Evolutionary conservation across 495 filamentous ascomycete genomes (phyloP).

Genomic region (Penicillium nucicola): DNA sequence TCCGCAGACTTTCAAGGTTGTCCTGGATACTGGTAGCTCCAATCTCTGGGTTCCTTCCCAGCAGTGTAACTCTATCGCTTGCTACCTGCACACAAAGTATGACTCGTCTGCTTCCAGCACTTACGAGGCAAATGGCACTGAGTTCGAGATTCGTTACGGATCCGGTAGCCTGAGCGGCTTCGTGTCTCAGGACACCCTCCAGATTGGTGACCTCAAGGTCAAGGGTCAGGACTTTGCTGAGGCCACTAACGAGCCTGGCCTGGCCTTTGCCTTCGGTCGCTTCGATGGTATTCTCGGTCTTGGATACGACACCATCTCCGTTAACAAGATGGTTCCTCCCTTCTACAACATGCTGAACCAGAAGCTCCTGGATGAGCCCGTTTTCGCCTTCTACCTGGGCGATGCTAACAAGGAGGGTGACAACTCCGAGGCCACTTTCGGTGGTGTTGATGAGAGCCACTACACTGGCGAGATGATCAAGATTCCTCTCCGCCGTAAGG

Average conservation of each 20-base stretch:
- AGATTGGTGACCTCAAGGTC: conserved; percentile 85
- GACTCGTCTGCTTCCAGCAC: conserved; percentile 85
- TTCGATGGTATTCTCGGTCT: conserved; percentile 98
- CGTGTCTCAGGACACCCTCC: conserved; percentile 79
- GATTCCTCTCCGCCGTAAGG: conserved; percentile 94
- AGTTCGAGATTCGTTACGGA: conserved; percentile 93
- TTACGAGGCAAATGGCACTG: conserved; percentile 89
- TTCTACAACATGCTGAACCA: conserved; percentile 96
- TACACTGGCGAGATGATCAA: conserved; percentile 88
- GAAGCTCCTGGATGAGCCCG: conserved; percentile 80
- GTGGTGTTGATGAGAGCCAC: conserved; percentile 82
- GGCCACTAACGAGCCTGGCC: conserved; percentile 88
- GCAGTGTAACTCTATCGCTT: conserved; percentile 92
- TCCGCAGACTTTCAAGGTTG: conserved; percentile 94
- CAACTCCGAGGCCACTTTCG: conserved; percentile 85
- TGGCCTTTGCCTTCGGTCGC: conserved; percentile 96
- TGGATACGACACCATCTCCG: conserved; percentile 91
- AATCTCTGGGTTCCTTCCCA: conserved; percentile 97
- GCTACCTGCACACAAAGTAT: conserved; percentile 96
- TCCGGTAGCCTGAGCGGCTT: conserved; percentile 94
- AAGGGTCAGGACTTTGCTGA: conserved; percentile 93
- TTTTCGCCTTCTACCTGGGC: conserved; percentile 96
- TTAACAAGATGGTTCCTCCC: conserved; percentile 89
- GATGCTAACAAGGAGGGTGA: conserved; percentile 68
- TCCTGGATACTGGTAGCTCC: conserved; percentile 97